phyloP scores from a whole-genome alignment of 1,284 basidiomycete species.

The Ganoderma boninense region DNA sequence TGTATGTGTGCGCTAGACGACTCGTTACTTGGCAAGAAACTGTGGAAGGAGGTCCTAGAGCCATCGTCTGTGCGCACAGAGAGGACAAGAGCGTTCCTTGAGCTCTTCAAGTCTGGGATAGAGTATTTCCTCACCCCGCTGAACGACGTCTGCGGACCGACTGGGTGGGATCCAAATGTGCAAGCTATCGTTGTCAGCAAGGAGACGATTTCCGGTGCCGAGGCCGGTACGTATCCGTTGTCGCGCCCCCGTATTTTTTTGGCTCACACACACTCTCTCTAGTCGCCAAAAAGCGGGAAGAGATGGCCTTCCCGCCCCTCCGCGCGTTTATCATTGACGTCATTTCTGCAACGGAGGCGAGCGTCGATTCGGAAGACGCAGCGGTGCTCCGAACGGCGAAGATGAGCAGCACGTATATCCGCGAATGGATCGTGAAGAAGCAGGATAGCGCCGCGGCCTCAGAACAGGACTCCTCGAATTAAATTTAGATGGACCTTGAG shows the following conservation, averaged over 20 bases:
- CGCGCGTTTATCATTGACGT: conserved; percentile 86
- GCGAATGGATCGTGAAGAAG: conserved; percentile 78
- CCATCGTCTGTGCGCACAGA: conserved; percentile 62
- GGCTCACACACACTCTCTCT: conserved; percentile 5
- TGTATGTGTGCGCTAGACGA: conserved; percentile 59
- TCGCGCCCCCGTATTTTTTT: background rate
- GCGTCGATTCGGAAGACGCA: conserved; percentile 68
- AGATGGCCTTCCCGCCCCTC: conserved; percentile 66
- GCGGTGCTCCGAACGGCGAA: conserved; percentile 78
- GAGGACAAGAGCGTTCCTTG: conserved; percentile 69
- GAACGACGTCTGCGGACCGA: conserved; percentile 88
- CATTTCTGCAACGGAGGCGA: conserved; percentile 70
- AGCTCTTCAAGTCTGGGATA: conserved; percentile 71
- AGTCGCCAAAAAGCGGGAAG: conserved; percentile 72
- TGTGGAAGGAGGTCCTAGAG: conserved; percentile 77
- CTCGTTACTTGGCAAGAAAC: conserved; percentile 78
- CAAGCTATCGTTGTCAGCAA: conserved; percentile 89
- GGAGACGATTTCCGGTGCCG: conserved; percentile 83
- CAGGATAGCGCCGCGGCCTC: background rate
- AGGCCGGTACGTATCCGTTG: conserved; percentile 62
- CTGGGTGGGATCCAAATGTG: conserved; percentile 83
- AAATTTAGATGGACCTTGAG: background rate
- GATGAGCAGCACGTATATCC: conserved; percentile 91
- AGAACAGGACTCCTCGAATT: background rate
- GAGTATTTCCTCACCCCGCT: conserved; percentile 76